phyloP scores from a whole-genome alignment of 176 grass and related monocot species.

The Panicum miliaceum region DNA sequence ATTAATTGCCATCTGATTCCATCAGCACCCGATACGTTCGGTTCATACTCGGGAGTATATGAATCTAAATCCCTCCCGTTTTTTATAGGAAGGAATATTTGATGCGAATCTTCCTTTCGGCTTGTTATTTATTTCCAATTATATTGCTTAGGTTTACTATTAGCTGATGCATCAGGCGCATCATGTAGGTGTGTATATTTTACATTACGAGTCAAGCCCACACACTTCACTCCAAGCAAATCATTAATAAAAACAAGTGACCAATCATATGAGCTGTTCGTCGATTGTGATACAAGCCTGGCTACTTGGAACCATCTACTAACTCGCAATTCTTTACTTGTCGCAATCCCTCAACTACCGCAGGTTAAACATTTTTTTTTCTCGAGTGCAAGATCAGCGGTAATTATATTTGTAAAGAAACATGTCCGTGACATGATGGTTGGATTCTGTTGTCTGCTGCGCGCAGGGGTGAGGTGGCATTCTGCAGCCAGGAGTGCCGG shows the following conservation, averaged over 20 bases:
- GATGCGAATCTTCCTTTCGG: slow-evolving; percentile 34
- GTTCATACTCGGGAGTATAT: neutral
- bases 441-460: neutral
- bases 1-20: slow-evolving; percentile 21
- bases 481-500: slow-evolving; percentile 82
- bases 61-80: slow-evolving; percentile 41
- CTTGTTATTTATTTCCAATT: neutral
- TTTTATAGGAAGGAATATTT: slow-evolving; percentile 46
- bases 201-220: slow-evolving; percentile 19
- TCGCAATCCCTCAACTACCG: slow-evolving; percentile 22
- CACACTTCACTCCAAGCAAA: slow-evolving; percentile 7
- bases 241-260: slow-evolving; percentile 10
- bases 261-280: slow-evolving; percentile 49
- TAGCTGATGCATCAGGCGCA: neutral
- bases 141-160: neutral
- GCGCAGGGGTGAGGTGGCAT: slow-evolving; percentile 82
- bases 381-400: neutral
- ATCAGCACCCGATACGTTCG: neutral
- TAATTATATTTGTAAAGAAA: neutral
- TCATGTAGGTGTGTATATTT: slow-evolving; percentile 3
- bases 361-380: neutral
- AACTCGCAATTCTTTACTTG: slow-evolving; percentile 16
- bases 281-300: slow-evolving; percentile 29
- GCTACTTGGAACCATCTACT: slow-evolving; percentile 7
- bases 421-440: slow-evolving; percentile 14